These are phyloP conservation scores for Linnemannia elongata DNA, from an alignment of 192 early-diverging fungal species.

Conservation along the genomic window DNA sequence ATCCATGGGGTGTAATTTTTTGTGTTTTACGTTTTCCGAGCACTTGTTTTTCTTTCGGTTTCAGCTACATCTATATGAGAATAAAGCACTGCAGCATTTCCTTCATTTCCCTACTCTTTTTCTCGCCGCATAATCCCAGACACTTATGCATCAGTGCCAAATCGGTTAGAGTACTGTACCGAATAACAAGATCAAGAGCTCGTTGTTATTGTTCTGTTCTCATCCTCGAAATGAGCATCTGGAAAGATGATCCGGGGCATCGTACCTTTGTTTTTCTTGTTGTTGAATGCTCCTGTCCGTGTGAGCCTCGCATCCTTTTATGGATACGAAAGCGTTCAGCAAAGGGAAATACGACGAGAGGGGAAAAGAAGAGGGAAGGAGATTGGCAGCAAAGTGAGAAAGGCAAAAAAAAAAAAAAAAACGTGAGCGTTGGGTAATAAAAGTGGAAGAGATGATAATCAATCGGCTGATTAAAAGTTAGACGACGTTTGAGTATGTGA, in stretches of 20 bases:
- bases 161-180: no score
- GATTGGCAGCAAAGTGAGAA: background rate
- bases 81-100: no score
- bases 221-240: background rate
- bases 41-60: no score
- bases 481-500: background rate
- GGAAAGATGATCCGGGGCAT: background rate
- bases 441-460: background rate
- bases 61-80: no score
- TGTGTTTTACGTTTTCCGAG: no score
- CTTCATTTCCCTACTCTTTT: no score
- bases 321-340: background rate
- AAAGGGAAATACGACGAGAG: background rate
- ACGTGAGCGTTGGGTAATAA: background rate
- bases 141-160: no score
- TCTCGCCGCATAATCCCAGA: no score
- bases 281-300: background rate
- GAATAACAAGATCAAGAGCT: no score
- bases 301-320: slow-evolving; percentile 1
- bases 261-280: background rate
- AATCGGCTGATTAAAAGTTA: background rate
- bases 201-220: no score
- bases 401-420: background rate
- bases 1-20: no score
- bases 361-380: background rate